Evolutionary conservation across 176 grass and related monocot species (phyloP), one percentile per base, ranked within the genome.

Genomic region (Carex kokanica): DNA sequence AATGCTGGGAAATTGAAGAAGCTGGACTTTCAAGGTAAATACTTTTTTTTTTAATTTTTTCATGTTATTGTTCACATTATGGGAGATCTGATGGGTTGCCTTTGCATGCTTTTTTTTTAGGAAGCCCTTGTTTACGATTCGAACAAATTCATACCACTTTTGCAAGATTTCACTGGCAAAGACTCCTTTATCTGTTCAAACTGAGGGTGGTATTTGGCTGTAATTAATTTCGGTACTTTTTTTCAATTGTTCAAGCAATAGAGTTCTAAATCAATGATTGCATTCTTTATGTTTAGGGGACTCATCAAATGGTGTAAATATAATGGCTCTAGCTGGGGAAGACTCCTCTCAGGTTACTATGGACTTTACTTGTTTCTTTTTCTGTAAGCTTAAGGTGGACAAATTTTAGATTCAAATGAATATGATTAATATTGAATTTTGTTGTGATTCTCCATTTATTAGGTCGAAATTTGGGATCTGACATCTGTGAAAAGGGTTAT

Each of bases 401-500:
- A 84, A 69, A 75, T 7, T 36, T 75, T 58, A 7, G 7, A 84
- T 45, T 74, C 27, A 56, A 12, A 20, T 84, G 20, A 70, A 55
- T 60, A 83, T 78, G 6, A 24, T 88, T 85, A 55, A 49, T 83
- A 73, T 55, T 49, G 47, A 27, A 27, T 60, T 60, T 51, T 85
- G 21, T 49, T 69, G 61, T 86, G 24, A 36, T 83, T 45, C 7
- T 82, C 68, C 65, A 25, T 87, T 74, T 34, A 66, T 43, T 87
- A 98, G 95, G 85, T 98, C 81, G 92, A 98, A 64, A 86, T 98
- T 81, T 98, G 95, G 95, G 92, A 98, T 75, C 85, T 94, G 36
- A 78, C 83, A 78, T 89, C 56, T 84, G 82, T 85, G 81, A 90
- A 74, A 78, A 92, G 84, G 78, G 65, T 94, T 74, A 86, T 94